Base-by-base conservation (phyloP, 2,329 filamentous ascomycete species). In the Catunica adiposa region DNA sequence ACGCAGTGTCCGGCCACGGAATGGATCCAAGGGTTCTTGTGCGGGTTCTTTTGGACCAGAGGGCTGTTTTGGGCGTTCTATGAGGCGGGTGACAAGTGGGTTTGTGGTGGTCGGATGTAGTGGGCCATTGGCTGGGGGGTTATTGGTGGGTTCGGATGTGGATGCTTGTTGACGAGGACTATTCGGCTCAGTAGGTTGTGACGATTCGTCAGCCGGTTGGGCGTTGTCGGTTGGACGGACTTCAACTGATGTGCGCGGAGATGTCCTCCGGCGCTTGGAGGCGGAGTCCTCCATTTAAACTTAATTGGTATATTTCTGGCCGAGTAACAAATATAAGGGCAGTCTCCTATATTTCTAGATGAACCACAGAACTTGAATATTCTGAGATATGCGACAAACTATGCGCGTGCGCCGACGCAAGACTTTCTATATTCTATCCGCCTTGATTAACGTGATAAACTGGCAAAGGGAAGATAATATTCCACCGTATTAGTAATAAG, bases 261-360 rank as follows among this genome's bases (percentile, higher is more conserved):
- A 82, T 22, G 73, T 80, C 64, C 80, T 81, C 63, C 80, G 76
- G 64, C 80, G 73, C 66, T 86, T 85, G 3, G 78, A 70, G 50
- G 80, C 76, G 25, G 80, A 78, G 56, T 73, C 70, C 60, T 44
- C 40, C 40, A 44, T 44, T 44, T 11, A 11, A 11, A 34, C 5
- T 34, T 34, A 34, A 5, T 34, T n/a, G n/a, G n/a, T n/a, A n/a
- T n/a, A n/a, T n/a, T n/a, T n/a, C n/a, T n/a, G n/a, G n/a, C n/a
- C n/a, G n/a, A n/a, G n/a, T n/a, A n/a, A n/a, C n/a, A n/a, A n/a
- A n/a, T n/a, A n/a, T n/a, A n/a, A n/a, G n/a, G n/a, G n/a, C n/a
- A n/a, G n/a, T n/a, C n/a, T n/a, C n/a, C n/a, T n/a, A n/a, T n/a
- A n/a, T n/a, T n/a, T n/a, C n/a, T n/a, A n/a, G n/a, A n/a, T n/a